Evolutionary conservation across 768 basidiomycete genomes (phyloP).

Genomic region (Boletus fagicola): DNA sequence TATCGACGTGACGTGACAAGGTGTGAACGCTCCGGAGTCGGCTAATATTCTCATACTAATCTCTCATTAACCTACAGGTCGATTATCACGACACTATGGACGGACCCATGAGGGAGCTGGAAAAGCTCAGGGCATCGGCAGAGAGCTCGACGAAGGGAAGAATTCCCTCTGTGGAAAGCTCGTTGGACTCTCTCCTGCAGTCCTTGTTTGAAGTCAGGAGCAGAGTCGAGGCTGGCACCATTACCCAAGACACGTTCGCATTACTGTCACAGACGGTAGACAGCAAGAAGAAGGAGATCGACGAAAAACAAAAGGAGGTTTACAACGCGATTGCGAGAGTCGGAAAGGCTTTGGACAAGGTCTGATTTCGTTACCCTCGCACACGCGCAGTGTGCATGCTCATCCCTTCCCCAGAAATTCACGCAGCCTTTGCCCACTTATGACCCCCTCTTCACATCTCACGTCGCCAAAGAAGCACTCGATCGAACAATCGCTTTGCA

Average conservation of each 20-base stretch:
- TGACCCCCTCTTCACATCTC: constrained; percentile 62
- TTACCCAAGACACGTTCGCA: constrained; percentile 48
- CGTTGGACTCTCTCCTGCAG: constrained; percentile 63
- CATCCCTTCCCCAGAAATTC: constrained; percentile 49
- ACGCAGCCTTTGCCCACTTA: constrained; percentile 60
- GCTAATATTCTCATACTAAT: neutral
- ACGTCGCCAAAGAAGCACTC: constrained; percentile 56
- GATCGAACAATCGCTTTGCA: constrained; percentile 73
- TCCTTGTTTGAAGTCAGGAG: constrained; percentile 57
- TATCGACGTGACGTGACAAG: constrained; percentile 25
- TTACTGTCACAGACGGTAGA: constrained; percentile 60
- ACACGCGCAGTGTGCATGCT: constrained; percentile 2
- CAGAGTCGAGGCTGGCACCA: constrained; percentile 46
- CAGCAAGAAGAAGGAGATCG: constrained; percentile 75
- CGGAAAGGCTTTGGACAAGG: constrained; percentile 92
- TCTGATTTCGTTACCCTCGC: constrained; percentile 30
- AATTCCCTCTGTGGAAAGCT: constrained; percentile 50
- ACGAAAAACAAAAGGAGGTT: constrained; percentile 86
- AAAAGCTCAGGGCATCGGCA: constrained; percentile 68
- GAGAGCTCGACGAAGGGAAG: constrained; percentile 49
- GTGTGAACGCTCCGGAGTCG: neutral
- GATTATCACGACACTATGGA: constrained; percentile 51
- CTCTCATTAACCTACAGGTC: neutral
- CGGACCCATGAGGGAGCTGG: constrained; percentile 71
- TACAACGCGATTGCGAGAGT: constrained; percentile 73